Evolutionary conservation across 2,329 filamentous ascomycete genomes (phyloP).

Genomic region (Nothophoma quercina): DNA sequence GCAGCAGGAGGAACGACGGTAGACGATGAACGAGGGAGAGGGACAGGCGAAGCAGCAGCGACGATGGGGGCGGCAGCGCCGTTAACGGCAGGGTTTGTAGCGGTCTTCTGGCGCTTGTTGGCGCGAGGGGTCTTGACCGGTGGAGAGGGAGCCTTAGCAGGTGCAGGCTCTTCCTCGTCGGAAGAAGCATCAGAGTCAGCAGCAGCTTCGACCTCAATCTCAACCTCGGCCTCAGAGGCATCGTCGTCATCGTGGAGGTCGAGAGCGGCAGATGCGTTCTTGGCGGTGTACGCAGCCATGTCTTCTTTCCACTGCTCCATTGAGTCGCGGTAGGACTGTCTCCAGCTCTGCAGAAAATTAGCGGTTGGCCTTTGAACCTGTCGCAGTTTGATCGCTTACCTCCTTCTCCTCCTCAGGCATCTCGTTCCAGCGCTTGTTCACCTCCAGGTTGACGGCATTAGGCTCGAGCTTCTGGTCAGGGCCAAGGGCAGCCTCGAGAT

Average conservation of each 20-base stretch:
- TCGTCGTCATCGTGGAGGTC: constrained; percentile 55
- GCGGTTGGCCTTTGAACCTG: not conserved
- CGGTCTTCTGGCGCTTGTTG: constrained; percentile 51
- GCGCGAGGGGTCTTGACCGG: constrained; percentile 44
- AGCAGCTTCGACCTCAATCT: constrained; percentile 43
- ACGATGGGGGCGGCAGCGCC: constrained; percentile 31
- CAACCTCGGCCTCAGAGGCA: constrained; percentile 42
- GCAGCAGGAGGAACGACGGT: constrained; percentile 20
- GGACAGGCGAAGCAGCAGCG: constrained; percentile 32
- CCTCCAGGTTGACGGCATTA: constrained; percentile 86
- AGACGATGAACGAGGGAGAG: constrained; percentile 30
- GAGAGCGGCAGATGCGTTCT: constrained; percentile 46
- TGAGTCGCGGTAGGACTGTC: constrained; percentile 60
- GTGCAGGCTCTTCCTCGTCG: constrained; percentile 43
- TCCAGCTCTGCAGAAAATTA: constrained; percentile 40
- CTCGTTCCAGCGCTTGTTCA: constrained; percentile 82
- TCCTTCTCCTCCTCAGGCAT: constrained; percentile 78
- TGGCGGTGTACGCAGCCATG: constrained; percentile 64
- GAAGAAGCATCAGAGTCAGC: constrained; percentile 53
- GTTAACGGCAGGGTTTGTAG: constrained; percentile 32
- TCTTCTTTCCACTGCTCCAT: constrained; percentile 65
- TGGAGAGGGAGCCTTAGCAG: constrained; percentile 46
- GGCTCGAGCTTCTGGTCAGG: constrained; percentile 78
- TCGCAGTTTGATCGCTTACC: constrained; percentile 51
- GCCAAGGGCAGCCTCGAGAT: constrained; percentile 54